Percentiles rank a stretch among this genome's conserved stretches.
Evolutionary conservation across 768 basidiomycete species (phyloP).

Genomic region (Suillus americanus): DNA sequence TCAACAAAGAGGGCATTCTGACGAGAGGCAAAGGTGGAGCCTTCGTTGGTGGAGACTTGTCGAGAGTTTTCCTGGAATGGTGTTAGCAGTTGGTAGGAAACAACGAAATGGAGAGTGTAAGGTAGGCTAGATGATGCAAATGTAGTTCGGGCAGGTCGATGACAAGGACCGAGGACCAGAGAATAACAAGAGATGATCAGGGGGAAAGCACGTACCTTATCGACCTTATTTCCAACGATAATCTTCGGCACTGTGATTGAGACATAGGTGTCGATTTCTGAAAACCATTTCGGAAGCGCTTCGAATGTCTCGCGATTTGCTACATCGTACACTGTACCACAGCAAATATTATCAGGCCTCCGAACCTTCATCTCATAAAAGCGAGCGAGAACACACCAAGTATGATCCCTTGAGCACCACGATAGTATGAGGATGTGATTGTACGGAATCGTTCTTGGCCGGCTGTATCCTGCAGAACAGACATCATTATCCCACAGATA

Average conservation of each 20-base stretch:
- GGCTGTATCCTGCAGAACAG: slow-evolving; percentile 74
- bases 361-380: background rate
- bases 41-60: slow-evolving; percentile 80
- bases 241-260: slow-evolving; percentile 86
- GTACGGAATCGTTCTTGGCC: slow-evolving; percentile 97
- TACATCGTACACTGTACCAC: slow-evolving; percentile 84
- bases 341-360: background rate
- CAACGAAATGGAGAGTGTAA: background rate
- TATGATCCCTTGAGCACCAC: slow-evolving; percentile 83
- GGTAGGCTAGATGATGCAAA: background rate
- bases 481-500: background rate
- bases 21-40: slow-evolving; percentile 72
- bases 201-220: slow-evolving; percentile 57
- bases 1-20: slow-evolving; percentile 90
- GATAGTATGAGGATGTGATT: slow-evolving; percentile 93
- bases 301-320: slow-evolving; percentile 92
- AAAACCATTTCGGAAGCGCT: slow-evolving; percentile 89
- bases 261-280: slow-evolving; percentile 93
- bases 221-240: slow-evolving; percentile 92
- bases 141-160: background rate
- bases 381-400: slow-evolving; percentile 46
- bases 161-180: background rate
- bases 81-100: background rate
- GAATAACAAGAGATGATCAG: background rate
- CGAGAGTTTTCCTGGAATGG: slow-evolving; percentile 78